Percentiles rank a stretch among this genome's conserved stretches.
Conservation (phyloP, 768 basidiomycete genomes). For the Termitomyces sp. region DNA sequence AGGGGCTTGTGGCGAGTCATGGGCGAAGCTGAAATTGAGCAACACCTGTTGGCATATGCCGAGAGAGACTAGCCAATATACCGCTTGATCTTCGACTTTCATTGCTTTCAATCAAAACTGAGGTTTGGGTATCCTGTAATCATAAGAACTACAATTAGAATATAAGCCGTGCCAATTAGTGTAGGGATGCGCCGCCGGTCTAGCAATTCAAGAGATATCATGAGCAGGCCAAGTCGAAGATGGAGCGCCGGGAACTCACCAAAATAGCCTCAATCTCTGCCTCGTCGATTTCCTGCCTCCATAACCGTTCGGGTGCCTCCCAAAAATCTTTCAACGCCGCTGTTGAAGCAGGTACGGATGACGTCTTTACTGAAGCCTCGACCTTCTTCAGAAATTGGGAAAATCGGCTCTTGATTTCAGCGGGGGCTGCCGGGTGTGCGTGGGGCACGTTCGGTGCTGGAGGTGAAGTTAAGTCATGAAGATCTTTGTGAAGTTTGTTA, state of each 20-base stretch:
- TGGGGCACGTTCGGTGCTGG: constrained; percentile 35
- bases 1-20: constrained; percentile 77
- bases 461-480: background rate
- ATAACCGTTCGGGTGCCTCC: constrained; percentile 60
- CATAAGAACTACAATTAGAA: constrained; percentile 1
- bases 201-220: constrained; percentile 16
- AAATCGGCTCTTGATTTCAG: constrained; percentile 49
- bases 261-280: constrained; percentile 61
- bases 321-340: constrained; percentile 44
- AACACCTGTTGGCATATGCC: constrained; percentile 77
- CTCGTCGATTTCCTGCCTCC: constrained; percentile 48
- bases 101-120: background rate
- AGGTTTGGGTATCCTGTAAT: constrained; percentile 4
- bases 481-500: background rate
- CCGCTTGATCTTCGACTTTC: background rate
- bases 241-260: constrained; percentile 32
- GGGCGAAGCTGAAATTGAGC: constrained; percentile 71
- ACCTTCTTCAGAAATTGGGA: constrained; percentile 34
- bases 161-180: constrained; percentile 14
- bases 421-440: constrained; percentile 65
- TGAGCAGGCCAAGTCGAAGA: background rate
- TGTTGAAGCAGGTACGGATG: constrained; percentile 3
- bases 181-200: constrained; percentile 67
- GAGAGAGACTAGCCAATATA: constrained; percentile 67
- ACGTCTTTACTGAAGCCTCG: constrained; percentile 18